Conservation (phyloP, 257 asterid genomes). For the Primulina eburnea region DNA sequence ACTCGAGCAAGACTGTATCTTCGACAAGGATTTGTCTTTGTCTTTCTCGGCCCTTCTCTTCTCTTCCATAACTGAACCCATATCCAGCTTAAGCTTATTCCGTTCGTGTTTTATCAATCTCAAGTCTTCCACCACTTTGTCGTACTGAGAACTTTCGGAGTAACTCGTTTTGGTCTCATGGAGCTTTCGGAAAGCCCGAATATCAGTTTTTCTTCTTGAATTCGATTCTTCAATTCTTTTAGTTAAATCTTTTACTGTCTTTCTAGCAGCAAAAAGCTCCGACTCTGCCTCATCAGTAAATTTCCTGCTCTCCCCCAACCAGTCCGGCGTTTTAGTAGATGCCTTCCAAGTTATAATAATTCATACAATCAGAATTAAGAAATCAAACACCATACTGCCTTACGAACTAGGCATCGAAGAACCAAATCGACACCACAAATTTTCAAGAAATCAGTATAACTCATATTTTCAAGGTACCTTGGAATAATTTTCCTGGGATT, state of each 20-base stretch:
- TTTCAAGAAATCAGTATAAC: too few species aligned
- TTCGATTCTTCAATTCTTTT: not conserved
- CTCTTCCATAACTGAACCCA: slow-evolving; percentile 63
- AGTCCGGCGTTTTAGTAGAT: not conserved
- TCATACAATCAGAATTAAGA: not conserved
- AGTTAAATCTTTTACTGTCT: not conserved
- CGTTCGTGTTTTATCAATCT: slow-evolving; percentile 52
- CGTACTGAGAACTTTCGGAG: slow-evolving; percentile 30
- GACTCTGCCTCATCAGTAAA: not conserved
- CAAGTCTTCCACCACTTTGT: slow-evolving; percentile 51
- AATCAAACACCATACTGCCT: too few species aligned
- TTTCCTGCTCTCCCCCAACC: not conserved
- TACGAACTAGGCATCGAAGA: too few species aligned
- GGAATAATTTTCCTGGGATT: not conserved
- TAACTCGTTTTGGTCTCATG: slow-evolving; percentile 32
- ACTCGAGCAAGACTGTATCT: slow-evolving; percentile 31
- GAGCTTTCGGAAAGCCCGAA: slow-evolving; percentile 27
- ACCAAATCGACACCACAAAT: too few species aligned
- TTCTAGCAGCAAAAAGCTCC: not conserved
- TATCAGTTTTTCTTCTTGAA: not conserved
- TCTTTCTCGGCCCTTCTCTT: slow-evolving; percentile 58
- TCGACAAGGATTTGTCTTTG: slow-evolving; percentile 30
- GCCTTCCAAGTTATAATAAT: not conserved
- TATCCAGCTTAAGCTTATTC: slow-evolving; percentile 68
- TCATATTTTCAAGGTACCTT: not conserved